phyloP scores from a whole-genome alignment of 2,329 filamentous ascomycete genomes.

The Penicillium corylophilum region DNA sequence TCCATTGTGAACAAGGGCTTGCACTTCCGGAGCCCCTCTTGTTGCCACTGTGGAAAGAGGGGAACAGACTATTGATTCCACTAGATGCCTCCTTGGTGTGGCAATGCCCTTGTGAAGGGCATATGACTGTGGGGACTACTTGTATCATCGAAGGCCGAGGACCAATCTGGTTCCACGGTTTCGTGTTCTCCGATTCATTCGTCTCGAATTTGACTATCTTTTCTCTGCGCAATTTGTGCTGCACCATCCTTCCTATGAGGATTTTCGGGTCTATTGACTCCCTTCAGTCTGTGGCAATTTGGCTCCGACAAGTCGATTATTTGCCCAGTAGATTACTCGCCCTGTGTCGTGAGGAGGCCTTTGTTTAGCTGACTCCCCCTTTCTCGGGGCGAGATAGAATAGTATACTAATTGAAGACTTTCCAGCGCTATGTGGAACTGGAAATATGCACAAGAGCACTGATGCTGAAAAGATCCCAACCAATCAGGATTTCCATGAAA shows the following conservation, averaged over 20 bases:
- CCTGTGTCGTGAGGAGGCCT: background rate
- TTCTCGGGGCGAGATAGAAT: background rate
- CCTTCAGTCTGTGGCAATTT: background rate
- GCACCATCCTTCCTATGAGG: background rate
- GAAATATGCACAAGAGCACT: no score
- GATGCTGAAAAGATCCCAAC: no score
- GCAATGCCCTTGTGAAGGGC: background rate
- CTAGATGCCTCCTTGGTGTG: background rate
- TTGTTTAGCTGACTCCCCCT: background rate
- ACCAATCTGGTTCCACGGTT: background rate
- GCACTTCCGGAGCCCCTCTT: background rate
- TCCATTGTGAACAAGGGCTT: background rate
- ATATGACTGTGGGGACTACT: background rate
- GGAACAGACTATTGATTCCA: background rate
- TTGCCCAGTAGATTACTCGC: no score
- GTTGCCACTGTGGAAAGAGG: conserved; percentile 2
- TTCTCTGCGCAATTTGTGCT: background rate
- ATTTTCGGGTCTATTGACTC: background rate
- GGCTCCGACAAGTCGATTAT: background rate
- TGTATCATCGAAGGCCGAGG: background rate
- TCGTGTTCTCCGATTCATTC: background rate
- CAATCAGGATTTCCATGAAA: no score
- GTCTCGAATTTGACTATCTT: background rate
- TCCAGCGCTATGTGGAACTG: no score
- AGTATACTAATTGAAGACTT: no score